A percentile compares a stretch with the other conserved stretches of the same genome.
Evolutionary conservation across 208 protist genomes (phyloP).

Genomic region (Leishmania lainsoni): DNA sequence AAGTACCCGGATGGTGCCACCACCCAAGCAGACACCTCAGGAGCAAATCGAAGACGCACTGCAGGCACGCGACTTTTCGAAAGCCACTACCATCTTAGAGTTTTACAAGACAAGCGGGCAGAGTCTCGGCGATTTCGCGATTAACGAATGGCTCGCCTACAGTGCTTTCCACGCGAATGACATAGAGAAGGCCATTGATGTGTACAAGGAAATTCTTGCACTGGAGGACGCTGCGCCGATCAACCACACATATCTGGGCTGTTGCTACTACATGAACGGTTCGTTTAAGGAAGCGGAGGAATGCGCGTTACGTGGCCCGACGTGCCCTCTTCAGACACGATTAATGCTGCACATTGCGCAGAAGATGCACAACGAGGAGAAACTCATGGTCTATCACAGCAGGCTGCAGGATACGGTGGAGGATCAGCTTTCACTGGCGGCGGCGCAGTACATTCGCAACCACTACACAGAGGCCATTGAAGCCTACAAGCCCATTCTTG

Average conservation of each 20-base stretch:
- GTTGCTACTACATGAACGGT: slow-evolving; percentile 85
- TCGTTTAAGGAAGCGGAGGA: slow-evolving; percentile 92
- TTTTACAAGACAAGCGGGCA: slow-evolving; percentile 88
- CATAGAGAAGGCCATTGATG: slow-evolving; percentile 90
- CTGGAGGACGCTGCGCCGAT: slow-evolving; percentile 64
- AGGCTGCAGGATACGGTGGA: slow-evolving; percentile 89
- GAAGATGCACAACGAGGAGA: slow-evolving; percentile 91
- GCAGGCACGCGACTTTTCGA: slow-evolving; percentile 87
- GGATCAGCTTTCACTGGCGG: slow-evolving; percentile 94
- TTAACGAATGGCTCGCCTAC: slow-evolving; percentile 95
- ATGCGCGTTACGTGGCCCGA: slow-evolving; percentile 77
- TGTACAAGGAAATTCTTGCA: slow-evolving; percentile 85
- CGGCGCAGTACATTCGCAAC: slow-evolving; percentile 95
- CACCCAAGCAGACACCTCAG: slow-evolving; percentile 46
- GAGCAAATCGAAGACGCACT: slow-evolving; percentile 91
- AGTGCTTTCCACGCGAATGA: slow-evolving; percentile 95
- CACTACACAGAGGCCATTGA: slow-evolving; percentile 97
- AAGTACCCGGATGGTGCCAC: slow-evolving; percentile 28
- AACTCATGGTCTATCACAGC: slow-evolving; percentile 94
- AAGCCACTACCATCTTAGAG: slow-evolving; percentile 88
- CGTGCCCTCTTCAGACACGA: slow-evolving; percentile 86
- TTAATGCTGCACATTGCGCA: slow-evolving; percentile 96
- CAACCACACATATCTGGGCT: slow-evolving; percentile 82
- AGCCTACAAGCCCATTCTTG: slow-evolving; percentile 96
- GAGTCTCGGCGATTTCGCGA: slow-evolving; percentile 67